Conservation (phyloP, 2,329 filamentous ascomycete species). For the Endoconidiophora laricicola region DNA sequence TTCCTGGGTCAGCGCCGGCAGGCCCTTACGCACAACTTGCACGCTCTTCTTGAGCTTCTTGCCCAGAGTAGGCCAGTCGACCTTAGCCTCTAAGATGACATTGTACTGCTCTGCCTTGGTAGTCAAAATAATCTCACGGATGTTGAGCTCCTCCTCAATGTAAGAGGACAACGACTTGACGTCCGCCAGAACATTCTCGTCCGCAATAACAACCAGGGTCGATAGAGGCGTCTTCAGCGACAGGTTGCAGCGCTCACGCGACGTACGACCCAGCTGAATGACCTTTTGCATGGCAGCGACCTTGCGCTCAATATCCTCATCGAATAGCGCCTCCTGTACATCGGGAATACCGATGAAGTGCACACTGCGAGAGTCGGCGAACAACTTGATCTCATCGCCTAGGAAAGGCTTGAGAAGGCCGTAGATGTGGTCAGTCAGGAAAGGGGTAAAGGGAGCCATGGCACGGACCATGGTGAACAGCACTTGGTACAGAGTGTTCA, state of each 20-base stretch:
- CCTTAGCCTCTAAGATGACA: conserved; percentile 64
- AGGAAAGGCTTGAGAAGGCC: conserved; percentile 63
- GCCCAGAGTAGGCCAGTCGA: conserved; percentile 75
- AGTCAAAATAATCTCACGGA: conserved; percentile 63
- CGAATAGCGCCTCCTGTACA: conserved; percentile 66
- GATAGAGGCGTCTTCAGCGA: conserved; percentile 72
- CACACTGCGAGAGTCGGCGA: conserved; percentile 58
- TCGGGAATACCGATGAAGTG: conserved; percentile 77
- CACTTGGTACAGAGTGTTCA: conserved; percentile 79
- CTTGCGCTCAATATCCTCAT: conserved; percentile 60
- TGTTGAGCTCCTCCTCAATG: conserved; percentile 70
- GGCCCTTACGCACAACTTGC: conserved; percentile 66
- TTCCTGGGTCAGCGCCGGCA: conserved; percentile 56
- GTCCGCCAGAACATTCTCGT: conserved; percentile 58
- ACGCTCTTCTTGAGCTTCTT: conserved; percentile 89
- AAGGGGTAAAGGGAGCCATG: conserved; percentile 77
- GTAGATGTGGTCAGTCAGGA: conserved; percentile 81
- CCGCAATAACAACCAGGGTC: conserved; percentile 67
- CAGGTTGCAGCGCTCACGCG: conserved; percentile 60
- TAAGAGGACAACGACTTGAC: conserved; percentile 64
- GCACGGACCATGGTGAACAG: conserved; percentile 69
- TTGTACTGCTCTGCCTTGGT: conserved; percentile 70
- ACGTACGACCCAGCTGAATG: conserved; percentile 67
- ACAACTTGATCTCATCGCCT: conserved; percentile 36
- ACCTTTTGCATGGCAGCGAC: conserved; percentile 78